A percentile compares a stretch with the other conserved stretches of the same genome.
Evolutionary conservation across 2,329 filamentous ascomycete species (phyloP).

Genomic region (Knoxdaviesia capensis): DNA sequence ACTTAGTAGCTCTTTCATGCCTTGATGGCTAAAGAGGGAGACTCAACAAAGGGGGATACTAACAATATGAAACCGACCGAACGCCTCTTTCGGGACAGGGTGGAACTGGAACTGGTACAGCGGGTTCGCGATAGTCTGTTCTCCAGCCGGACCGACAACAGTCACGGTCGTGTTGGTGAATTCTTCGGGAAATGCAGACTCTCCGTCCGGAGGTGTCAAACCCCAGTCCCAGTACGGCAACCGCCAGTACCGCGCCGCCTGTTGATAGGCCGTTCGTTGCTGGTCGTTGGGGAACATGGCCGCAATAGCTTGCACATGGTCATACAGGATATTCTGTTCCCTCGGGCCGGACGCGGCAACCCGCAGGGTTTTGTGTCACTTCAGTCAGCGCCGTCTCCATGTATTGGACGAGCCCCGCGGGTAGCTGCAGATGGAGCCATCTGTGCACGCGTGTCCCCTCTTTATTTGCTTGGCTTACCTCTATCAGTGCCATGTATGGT

Average conservation of each 20-base stretch:
- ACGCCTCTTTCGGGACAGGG: constrained; percentile 18
- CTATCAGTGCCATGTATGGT: constrained; percentile 48
- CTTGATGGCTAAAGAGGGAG: too few species aligned
- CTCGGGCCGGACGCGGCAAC: background rate
- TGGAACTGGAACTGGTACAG: constrained; percentile 40
- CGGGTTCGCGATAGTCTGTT: constrained; percentile 37
- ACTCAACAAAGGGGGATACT: too few species aligned
- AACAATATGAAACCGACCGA: too few species aligned
- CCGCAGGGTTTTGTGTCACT: too few species aligned
- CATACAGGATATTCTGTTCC: constrained; percentile 5
- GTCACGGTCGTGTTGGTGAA: constrained; percentile 27
- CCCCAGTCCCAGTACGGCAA: constrained; percentile 43
- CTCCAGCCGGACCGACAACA: constrained; percentile 34
- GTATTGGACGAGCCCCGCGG: background rate
- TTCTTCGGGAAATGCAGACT: constrained; percentile 23
- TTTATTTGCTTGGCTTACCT: constrained; percentile 16
- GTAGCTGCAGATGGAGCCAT: background rate
- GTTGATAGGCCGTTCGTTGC: constrained; percentile 25
- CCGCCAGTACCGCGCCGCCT: constrained; percentile 28
- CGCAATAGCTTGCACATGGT: constrained; percentile 17
- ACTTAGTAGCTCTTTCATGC: constrained; percentile 2
- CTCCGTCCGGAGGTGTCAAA: constrained; percentile 22
- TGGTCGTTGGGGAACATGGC: constrained; percentile 23
- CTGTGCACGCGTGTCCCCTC: too few species aligned
- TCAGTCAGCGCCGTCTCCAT: background rate